phyloP scores from a whole-genome alignment of 2,329 filamentous ascomycete species.

The Ceratocystis cacaofunesta region DNA sequence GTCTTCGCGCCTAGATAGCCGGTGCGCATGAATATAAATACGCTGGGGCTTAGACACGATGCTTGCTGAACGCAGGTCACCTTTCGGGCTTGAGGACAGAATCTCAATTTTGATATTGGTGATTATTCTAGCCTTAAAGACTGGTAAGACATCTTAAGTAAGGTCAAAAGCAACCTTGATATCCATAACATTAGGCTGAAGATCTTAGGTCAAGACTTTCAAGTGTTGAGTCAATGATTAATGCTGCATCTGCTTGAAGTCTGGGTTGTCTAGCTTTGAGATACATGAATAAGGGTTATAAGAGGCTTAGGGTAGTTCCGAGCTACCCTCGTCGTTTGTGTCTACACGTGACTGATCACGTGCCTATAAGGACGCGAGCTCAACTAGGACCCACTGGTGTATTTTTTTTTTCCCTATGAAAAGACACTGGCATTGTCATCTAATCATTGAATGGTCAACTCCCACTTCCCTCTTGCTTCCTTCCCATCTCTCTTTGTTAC shows the following conservation, averaged over 20 bases:
- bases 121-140: neutral
- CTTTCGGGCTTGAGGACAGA: neutral
- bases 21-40: too few relatives aligned
- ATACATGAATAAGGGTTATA: neutral
- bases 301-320: neutral
- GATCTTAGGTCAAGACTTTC: too few relatives aligned
- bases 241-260: too few relatives aligned
- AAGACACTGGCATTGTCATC: constrained; percentile 2
- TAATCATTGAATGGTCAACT: neutral
- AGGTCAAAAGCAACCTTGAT: too few relatives aligned
- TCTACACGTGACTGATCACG: neutral
- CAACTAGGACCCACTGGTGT: constrained; percentile 7
- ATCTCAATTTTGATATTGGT: neutral
- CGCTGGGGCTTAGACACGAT: too few relatives aligned
- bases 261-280: neutral
- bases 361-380: neutral
- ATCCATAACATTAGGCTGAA: too few relatives aligned
- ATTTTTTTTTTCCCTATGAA: constrained; percentile 9
- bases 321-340: too few relatives aligned
- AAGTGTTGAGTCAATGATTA: too few relatives aligned
- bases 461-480: neutral
- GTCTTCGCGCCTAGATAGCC: neutral
- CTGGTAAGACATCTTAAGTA: neutral
- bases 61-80: too few relatives aligned
- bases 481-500: neutral